These are phyloP conservation scores for Chaetomium olivaceum DNA, from an alignment of 2,329 filamentous ascomycete species.

Conservation along the genomic window DNA sequence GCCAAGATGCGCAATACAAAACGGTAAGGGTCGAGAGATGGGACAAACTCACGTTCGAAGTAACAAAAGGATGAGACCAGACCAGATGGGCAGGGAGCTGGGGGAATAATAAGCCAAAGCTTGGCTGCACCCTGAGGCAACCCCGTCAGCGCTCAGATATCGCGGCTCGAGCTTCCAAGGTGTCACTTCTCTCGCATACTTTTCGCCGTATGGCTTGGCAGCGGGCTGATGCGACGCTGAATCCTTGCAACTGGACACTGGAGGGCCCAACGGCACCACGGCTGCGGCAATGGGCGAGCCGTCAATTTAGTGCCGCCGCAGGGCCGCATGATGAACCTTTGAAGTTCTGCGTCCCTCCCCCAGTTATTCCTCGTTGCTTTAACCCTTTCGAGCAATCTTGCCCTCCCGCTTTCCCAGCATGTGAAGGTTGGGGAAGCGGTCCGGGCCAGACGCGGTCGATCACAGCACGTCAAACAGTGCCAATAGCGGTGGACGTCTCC, in stretches of 20 bases:
- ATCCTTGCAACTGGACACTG: constrained; percentile 10
- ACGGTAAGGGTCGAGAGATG: not conserved
- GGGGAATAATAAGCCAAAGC: constrained; percentile 23
- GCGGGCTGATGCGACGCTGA: constrained; percentile 24
- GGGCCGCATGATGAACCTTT: constrained; percentile 6
- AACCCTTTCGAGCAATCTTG: not conserved
- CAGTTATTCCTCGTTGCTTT: not conserved
- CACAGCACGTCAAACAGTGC: constrained; percentile 10
- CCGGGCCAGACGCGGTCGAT: constrained; percentile 5
- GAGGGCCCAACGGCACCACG: constrained; percentile 17
- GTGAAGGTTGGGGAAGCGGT: constrained; percentile 9
- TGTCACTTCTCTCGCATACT: constrained; percentile 26
- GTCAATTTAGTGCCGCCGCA: constrained; percentile 18
- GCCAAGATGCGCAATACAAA: not conserved
- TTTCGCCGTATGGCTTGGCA: constrained; percentile 29
- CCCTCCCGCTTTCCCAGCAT: not conserved
- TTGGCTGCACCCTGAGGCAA: constrained; percentile 15
- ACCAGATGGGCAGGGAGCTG: constrained; percentile 10
- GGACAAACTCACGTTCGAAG: constrained; percentile 1
- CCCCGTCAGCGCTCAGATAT: constrained; percentile 11
- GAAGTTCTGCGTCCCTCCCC: not conserved
- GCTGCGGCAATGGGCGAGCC: constrained; percentile 19
- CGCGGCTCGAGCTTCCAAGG: constrained; percentile 19
- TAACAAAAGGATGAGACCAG: constrained; percentile 7
- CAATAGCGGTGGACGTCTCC: constrained; percentile 5